Conservation (phyloP, 1,284 basidiomycete species). For the Flammula alnicola region DNA sequence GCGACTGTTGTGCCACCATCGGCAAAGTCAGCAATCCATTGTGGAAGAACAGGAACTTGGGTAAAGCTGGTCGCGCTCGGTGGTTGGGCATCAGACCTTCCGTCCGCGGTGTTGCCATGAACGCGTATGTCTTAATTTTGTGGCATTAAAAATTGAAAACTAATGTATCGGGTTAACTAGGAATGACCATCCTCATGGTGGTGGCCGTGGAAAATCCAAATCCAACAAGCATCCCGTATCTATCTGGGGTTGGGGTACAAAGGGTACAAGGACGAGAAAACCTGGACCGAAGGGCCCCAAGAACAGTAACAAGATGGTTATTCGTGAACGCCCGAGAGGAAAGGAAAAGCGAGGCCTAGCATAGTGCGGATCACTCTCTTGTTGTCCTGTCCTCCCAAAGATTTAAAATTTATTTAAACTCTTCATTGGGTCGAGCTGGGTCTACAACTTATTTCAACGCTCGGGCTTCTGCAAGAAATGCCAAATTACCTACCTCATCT, state of each 20-base stretch:
- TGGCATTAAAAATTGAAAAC: constrained; percentile 8
- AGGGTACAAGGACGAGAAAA: constrained; percentile 92
- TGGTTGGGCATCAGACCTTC: constrained; percentile 90
- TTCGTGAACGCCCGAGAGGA: constrained; percentile 87
- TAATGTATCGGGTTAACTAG: constrained; percentile 40
- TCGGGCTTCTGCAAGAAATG: background rate
- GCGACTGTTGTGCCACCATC: constrained; percentile 87
- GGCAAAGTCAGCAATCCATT: constrained; percentile 93
- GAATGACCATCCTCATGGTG: constrained; percentile 95
- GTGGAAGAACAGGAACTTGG: constrained; percentile 85
- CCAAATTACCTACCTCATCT: background rate
- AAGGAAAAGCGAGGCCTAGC: constrained; percentile 63
- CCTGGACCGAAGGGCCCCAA: constrained; percentile 85
- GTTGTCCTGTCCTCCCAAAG: constrained; percentile 7
- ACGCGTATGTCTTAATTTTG: constrained; percentile 65
- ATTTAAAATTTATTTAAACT: constrained; percentile 9
- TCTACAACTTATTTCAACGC: background rate
- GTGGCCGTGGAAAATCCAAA: constrained; percentile 98
- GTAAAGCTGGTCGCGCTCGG: constrained; percentile 90
- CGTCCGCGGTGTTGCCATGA: constrained; percentile 98
- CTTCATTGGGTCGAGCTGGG: background rate
- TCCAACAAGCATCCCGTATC: constrained; percentile 93
- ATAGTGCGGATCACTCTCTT: constrained; percentile 22
- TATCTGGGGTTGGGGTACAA: constrained; percentile 90
- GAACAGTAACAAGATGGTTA: constrained; percentile 94